Base-by-base conservation (phyloP, 352 stramenopile genomes). In the Phytophthora macrochlamydospora region DNA sequence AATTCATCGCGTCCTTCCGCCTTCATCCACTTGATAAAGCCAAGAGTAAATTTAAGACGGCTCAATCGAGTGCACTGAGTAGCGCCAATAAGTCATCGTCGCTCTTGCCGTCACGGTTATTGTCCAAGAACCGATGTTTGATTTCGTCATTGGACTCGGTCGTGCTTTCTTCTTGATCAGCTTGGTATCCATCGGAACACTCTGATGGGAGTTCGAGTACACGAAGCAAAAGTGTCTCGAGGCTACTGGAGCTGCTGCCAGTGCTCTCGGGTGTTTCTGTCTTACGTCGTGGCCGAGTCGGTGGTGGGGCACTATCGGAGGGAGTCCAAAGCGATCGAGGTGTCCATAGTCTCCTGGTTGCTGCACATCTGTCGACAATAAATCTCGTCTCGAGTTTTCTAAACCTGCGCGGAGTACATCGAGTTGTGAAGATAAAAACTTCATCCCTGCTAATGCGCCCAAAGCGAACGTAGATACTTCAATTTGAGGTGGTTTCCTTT, bases 341-440 rank as follows among this genome's bases (percentile, higher is more conserved):
- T 51, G 51, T 67, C 66, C 61, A 63, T 44, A 60, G 50, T 35
- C 28, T 56, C 50, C 30, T 49, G 24, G 43, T 49, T 49, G 43
- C 30, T 43, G 18, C 18, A 24, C 49, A 43, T 40, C 38, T 4
- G 14, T 48, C 53, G 3, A 29, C 6, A 43, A n/a, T 45, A 49
- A 13, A 30, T 49, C 9, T 1, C 37, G 12, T 18, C 12, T 44
- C 13, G 50, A 14, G 65, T 51, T 45, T 7, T 72, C 44, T 8
- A 85, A 53, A 57, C 65, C 65, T 14, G 64, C 69, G 13, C 71
- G 77, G 9, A 90, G 61, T 13, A 59, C 62, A 2, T 76, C 53
- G 2, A 90, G 35, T 29, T 85, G 76, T 2, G 79, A 74, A 6
- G 78, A 83, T 13, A 83, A 60, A 30, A 84, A 29, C 14, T 74